phyloP scores from a whole-genome alignment of 2,329 filamentous ascomycete genomes.

The Epichloe coenophiala region DNA sequence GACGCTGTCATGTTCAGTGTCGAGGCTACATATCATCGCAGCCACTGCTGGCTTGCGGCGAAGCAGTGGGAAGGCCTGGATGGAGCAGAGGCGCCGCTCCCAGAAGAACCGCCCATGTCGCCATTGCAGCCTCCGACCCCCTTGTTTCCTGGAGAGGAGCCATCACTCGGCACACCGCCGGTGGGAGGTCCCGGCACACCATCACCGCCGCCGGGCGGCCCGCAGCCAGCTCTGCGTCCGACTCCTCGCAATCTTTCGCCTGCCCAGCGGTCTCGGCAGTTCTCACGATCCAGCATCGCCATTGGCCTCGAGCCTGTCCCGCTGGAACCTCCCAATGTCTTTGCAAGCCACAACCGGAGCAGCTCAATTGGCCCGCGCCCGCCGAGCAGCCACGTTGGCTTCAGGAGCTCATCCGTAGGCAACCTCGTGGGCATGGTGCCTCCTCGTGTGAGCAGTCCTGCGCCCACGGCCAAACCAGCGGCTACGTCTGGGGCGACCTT shows the following conservation, averaged over 20 bases:
- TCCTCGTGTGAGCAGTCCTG: slow-evolving; percentile 7
- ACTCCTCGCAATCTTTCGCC: slow-evolving; percentile 25
- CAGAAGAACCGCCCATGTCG: slow-evolving; percentile 21
- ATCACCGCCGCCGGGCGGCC: slow-evolving; percentile 15
- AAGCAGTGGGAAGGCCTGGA: slow-evolving; percentile 32
- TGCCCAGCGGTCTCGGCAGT: slow-evolving; percentile 18
- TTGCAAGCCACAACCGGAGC: slow-evolving; percentile 19
- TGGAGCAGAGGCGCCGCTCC: slow-evolving; percentile 14
- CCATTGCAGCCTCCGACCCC: slow-evolving; percentile 24
- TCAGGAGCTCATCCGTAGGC: slow-evolving; percentile 21
- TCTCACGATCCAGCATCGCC: slow-evolving; percentile 28
- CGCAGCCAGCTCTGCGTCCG: slow-evolving; percentile 15
- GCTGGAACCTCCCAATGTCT: slow-evolving; percentile 18
- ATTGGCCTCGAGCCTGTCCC: slow-evolving; percentile 30
- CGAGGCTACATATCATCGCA: slow-evolving; percentile 45
- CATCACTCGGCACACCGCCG: slow-evolving; percentile 11
- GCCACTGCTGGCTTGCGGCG: slow-evolving; percentile 41
- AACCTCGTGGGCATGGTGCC: slow-evolving; percentile 19
- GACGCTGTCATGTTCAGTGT: slow-evolving; percentile 49
- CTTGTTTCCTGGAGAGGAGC: slow-evolving; percentile 20
- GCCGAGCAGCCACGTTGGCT: slow-evolving; percentile 18
- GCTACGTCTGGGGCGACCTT: slow-evolving; percentile 27
- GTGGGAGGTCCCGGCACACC: slow-evolving; percentile 12
- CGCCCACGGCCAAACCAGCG: slow-evolving; percentile 10
- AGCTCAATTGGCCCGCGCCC: slow-evolving; percentile 22